A percentile compares a stretch with the other conserved stretches of the same genome.
These are phyloP conservation scores for Talaromyces borbonicus DNA, from an alignment of 495 filamentous ascomycete genomes.

Conservation along the genomic window DNA sequence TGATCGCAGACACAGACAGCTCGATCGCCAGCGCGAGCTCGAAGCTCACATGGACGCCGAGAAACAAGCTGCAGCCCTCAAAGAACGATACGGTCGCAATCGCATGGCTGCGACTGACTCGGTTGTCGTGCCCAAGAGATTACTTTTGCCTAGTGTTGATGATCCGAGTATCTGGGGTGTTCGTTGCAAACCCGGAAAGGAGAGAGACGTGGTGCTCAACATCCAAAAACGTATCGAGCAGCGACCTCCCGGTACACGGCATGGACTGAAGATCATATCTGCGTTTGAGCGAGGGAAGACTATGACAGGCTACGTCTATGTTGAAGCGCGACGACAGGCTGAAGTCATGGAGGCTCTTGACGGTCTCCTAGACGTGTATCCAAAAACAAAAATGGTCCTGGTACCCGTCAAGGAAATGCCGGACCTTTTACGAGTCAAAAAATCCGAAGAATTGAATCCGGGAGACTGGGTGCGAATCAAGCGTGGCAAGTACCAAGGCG, in stretches of 20 bases:
- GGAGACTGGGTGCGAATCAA: slow-evolving; percentile 88
- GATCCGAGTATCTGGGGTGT: slow-evolving; percentile 96
- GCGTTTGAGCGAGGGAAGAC: slow-evolving; percentile 82
- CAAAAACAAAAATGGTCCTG: slow-evolving; percentile 67
- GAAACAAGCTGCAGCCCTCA: slow-evolving; percentile 77
- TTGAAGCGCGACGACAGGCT: slow-evolving; percentile 77
- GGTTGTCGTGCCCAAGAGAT: slow-evolving; percentile 70
- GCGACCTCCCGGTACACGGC: slow-evolving; percentile 53
- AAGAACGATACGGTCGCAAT: slow-evolving; percentile 70
- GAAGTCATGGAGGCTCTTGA: slow-evolving; percentile 77
- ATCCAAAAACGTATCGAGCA: slow-evolving; percentile 86
- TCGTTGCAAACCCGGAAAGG: slow-evolving; percentile 88
- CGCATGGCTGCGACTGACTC: slow-evolving; percentile 45
- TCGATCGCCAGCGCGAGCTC: slow-evolving; percentile 83
- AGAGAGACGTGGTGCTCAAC: slow-evolving; percentile 75
- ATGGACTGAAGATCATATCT: slow-evolving; percentile 68
- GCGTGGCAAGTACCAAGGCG: slow-evolving; percentile 73
- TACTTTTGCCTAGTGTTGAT: slow-evolving; percentile 86
- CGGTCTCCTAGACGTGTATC: slow-evolving; percentile 76
- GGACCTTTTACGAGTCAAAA: slow-evolving; percentile 80
- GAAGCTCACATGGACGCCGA: slow-evolving; percentile 83
- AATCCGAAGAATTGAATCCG: slow-evolving; percentile 74
- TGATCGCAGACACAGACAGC: slow-evolving; percentile 85
- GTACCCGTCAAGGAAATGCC: slow-evolving; percentile 98
- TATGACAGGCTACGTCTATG: slow-evolving; percentile 91